These are phyloP conservation scores for Solanum arcanum DNA, from an alignment of 257 asterid species.

Conservation along the genomic window DNA sequence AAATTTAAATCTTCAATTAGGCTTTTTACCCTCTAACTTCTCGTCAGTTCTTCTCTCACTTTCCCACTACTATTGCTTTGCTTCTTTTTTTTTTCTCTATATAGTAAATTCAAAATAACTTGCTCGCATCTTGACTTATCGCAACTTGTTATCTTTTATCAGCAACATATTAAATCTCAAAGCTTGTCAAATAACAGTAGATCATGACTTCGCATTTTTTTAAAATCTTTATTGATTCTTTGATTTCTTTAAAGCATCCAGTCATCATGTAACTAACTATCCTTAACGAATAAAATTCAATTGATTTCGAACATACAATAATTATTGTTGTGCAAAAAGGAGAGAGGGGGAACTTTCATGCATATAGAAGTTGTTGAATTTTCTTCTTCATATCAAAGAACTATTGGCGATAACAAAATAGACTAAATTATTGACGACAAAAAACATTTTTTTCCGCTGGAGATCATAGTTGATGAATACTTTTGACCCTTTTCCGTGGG, in stretches of 20 bases:
- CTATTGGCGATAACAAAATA: no score
- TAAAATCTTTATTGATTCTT: not conserved
- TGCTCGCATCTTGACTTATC: not conserved
- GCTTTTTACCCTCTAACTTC: not conserved
- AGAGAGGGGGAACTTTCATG: not conserved
- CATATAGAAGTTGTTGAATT: no score
- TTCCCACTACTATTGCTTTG: not conserved
- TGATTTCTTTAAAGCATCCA: not conserved
- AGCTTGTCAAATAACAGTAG: not conserved
- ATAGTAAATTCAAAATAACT: not conserved
- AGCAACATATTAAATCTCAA: no score
- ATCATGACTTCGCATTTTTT: not conserved
- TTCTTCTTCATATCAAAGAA: no score
- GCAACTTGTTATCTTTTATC: no score
- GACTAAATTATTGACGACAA: not conserved
- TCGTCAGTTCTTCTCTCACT: not conserved
- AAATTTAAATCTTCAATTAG: no score
- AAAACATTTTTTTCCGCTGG: rapidly evolving
- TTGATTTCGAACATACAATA: not conserved
- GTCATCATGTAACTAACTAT: not conserved
- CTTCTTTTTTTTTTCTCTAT: not conserved
- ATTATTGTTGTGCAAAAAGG: not conserved
- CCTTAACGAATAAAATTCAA: not conserved
- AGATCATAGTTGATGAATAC: no score
- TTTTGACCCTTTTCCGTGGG: not conserved